Evolutionary conservation across 495 filamentous ascomycete genomes (phyloP).

Genomic region (Hypoxylon crocopeplum): DNA sequence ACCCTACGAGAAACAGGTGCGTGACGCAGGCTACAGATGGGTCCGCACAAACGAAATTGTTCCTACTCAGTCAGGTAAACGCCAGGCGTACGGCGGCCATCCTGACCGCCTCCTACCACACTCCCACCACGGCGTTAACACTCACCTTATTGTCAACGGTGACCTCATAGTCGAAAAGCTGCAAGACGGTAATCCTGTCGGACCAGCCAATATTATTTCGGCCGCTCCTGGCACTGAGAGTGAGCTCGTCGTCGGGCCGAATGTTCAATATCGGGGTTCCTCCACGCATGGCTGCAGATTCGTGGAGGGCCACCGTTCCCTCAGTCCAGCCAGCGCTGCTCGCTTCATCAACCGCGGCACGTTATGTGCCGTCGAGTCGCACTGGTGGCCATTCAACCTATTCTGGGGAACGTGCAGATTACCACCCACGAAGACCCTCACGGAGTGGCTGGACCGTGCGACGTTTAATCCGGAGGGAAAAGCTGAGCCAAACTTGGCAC

Average conservation of each 20-base stretch:
- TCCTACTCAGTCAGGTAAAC: neutral
- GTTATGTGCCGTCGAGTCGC: neutral
- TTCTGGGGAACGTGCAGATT: too few relatives aligned
- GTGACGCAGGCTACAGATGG: neutral
- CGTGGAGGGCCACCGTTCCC: neutral
- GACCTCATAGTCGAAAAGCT: neutral
- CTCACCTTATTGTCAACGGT: neutral
- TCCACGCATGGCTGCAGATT: neutral
- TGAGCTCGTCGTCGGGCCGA: neutral
- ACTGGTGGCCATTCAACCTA: too few relatives aligned
- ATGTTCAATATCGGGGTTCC: neutral
- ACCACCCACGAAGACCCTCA: neutral
- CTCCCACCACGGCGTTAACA: neutral
- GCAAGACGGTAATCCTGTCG: neutral
- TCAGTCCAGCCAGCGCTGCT: neutral
- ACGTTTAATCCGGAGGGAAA: neutral
- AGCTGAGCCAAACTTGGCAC: neutral
- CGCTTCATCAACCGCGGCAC: neutral
- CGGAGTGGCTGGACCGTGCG: neutral
- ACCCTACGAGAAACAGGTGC: neutral
- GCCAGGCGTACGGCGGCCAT: neutral
- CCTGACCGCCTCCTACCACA: neutral
- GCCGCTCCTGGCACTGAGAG: neutral
- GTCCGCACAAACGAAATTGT: neutral
- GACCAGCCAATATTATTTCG: neutral